A percentile compares a stretch with the other conserved stretches of the same genome.
These are phyloP conservation scores for Lachnellula occidentalis DNA, from an alignment of 2,329 filamentous ascomycete species.

Conservation along the genomic window DNA sequence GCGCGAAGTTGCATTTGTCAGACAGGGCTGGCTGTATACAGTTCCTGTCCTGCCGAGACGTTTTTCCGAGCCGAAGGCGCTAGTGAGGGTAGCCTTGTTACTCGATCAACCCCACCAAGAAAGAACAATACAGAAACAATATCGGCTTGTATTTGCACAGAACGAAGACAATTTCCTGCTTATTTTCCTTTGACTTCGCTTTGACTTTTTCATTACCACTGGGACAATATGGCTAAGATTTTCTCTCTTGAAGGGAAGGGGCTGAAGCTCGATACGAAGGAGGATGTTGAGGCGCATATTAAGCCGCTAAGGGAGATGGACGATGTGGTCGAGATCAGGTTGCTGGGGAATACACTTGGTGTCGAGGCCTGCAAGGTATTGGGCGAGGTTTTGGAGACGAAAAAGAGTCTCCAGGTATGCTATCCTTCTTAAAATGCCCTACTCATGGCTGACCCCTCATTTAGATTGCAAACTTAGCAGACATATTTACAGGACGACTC, in stretches of 20 bases:
- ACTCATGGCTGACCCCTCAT: constrained; percentile 3
- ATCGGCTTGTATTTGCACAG: background rate
- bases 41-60: constrained; percentile 1
- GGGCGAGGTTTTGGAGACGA: constrained; percentile 75
- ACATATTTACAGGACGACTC: constrained; percentile 94
- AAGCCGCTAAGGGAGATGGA: constrained; percentile 64
- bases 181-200: background rate
- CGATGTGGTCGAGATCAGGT: constrained; percentile 76
- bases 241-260: constrained; percentile 91
- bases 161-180: background rate
- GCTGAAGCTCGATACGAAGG: constrained; percentile 85
- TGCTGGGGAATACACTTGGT: constrained; percentile 89
- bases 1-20: constrained; percentile 13
- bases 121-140: constrained; percentile 1
- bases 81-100: background rate
- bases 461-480: constrained; percentile 80
- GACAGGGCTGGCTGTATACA: constrained; percentile 7
- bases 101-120: constrained; percentile 9
- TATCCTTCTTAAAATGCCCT: background rate
- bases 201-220: background rate
- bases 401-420: constrained; percentile 70
- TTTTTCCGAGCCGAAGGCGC: background rate
- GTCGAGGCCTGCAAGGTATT: constrained; percentile 82
- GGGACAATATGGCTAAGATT: constrained; percentile 53
- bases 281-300: constrained; percentile 81